These are phyloP conservation scores for Xylariaceae sp. DNA, from an alignment of 2,329 filamentous ascomycete genomes.

Conservation along the genomic window DNA sequence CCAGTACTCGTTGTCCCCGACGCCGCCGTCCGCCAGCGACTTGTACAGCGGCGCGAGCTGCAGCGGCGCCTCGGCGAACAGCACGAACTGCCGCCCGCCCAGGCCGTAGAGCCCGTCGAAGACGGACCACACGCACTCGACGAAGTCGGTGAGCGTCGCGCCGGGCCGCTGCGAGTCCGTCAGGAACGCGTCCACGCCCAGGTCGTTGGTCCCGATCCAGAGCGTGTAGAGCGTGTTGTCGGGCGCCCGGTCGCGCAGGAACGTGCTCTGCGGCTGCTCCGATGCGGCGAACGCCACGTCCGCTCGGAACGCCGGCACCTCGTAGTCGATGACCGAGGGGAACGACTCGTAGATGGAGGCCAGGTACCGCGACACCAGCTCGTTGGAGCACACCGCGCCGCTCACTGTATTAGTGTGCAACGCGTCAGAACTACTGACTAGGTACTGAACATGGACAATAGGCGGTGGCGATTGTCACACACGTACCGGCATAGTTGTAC, in stretches of 20 bases:
- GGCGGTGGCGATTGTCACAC: too few species aligned
- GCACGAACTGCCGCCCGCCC: constrained; percentile 63
- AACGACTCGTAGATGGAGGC: constrained; percentile 44
- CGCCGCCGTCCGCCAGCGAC: constrained; percentile 33
- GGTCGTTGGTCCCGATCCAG: constrained; percentile 78
- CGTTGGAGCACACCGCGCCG: constrained; percentile 66
- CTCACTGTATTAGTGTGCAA: constrained; percentile 46
- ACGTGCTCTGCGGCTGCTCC: constrained; percentile 18
- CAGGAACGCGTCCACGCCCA: constrained; percentile 59
- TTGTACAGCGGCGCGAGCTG: constrained; percentile 63
- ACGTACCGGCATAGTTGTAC: constrained; percentile 56
- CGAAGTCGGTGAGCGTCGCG: constrained; percentile 52
- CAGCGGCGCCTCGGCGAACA: constrained; percentile 63
- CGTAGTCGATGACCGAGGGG: constrained; percentile 56
- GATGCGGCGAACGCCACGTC: constrained; percentile 32
- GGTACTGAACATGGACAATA: too few species aligned
- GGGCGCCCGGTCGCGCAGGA: constrained; percentile 37
- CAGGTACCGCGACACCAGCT: constrained; percentile 51
- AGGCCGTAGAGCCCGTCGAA: constrained; percentile 56
- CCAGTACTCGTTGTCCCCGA: constrained; percentile 38
- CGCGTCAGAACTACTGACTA: too few species aligned
- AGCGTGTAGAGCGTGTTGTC: constrained; percentile 64
- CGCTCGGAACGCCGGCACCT: constrained; percentile 48
- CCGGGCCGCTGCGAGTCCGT: constrained; percentile 54
- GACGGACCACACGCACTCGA: constrained; percentile 58